Evolutionary conservation across 2,329 filamentous ascomycete species (phyloP), one percentile per base, ranked within the genome.

Genomic region (Ploettnerulaceae sp.): DNA sequence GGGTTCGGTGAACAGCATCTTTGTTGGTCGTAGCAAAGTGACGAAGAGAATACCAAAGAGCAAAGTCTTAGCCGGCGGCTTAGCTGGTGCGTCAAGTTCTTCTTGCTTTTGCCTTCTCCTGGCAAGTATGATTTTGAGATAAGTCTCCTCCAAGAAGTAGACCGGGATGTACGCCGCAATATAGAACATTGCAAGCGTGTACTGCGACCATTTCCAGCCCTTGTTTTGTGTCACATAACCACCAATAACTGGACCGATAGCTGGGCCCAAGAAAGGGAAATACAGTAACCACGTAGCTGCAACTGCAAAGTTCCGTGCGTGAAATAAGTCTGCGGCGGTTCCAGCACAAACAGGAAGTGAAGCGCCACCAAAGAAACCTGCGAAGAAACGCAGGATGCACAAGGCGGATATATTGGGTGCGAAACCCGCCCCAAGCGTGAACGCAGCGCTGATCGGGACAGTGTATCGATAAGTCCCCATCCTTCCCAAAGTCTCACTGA

Each of bases 1-100:
- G 2, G 80, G 79, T 53, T 85, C 81, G 0, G 74, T 73, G 29
- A 79, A 57, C 7, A 84, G 67, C 72, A 85, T 81, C 33, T 72
- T 69, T 0, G 79, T 12, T 0, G 78, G 78, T 5, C 47, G 46
- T 8, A 55, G 32, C 15, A 57, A 36, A 7, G 43, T 55, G 29
- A 52, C 47, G 28, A 47, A 49, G 4, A 57, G 28, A 11, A 49
- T 33, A 12, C 36, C 41, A 12, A 45, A 31, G 6, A 53, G 29
- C 11, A 51, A 18, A 7, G 43, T 45, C 8, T 25, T 24, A 9
- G 43, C 43, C 28, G 37, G 37, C n/a, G 47, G 45, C 17, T 47
- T 47, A 4, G 39, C 17, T 29, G 22, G 24, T 6, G 26, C 12
- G 8, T 31, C 15, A 7, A 37, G 29, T 32, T 39, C 12, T n/a